Percentiles rank a stretch among this genome's conserved stretches.
Conservation (phyloP, 768 basidiomycete genomes). For the Phanerodontia chrysosporium region DNA sequence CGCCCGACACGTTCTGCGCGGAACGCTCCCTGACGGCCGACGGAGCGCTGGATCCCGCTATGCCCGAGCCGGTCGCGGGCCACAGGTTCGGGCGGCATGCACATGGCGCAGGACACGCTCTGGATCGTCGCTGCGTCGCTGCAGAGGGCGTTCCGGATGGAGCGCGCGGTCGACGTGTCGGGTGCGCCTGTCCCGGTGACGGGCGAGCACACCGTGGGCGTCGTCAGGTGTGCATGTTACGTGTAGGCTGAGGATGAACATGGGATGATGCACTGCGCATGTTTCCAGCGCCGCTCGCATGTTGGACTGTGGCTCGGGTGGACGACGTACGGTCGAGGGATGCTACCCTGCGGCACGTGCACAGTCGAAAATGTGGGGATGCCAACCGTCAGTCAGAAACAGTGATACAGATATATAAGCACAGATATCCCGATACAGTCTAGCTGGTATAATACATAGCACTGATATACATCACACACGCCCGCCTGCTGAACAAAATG, state of each 20-base stretch:
- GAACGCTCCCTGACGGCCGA: constrained; percentile 33
- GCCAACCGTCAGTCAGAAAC: too few relatives aligned
- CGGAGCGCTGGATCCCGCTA: constrained; percentile 17
- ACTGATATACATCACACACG: background rate
- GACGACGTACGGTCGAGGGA: too few relatives aligned
- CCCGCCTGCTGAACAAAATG: background rate
- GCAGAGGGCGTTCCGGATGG: constrained; percentile 8
- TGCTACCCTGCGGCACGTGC: too few relatives aligned
- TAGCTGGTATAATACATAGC: background rate
- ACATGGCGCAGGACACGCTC: constrained; percentile 8
- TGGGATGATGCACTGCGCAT: background rate
- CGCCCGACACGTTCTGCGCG: constrained; percentile 39
- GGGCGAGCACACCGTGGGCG: background rate
- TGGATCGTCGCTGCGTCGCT: constrained; percentile 6
- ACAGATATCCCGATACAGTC: background rate
- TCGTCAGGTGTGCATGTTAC: background rate
- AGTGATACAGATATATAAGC: background rate
- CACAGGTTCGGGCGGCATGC: constrained; percentile 12
- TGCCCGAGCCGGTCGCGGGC: constrained; percentile 7
- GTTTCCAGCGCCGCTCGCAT: background rate
- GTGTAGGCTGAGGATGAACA: too few relatives aligned
- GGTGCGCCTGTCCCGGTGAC: background rate
- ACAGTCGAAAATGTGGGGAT: too few relatives aligned
- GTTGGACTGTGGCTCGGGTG: too few relatives aligned
- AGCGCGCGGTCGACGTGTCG: background rate